A percentile compares a stretch with the other conserved stretches of the same genome.
Conservation (phyloP, 805 yeast species). For the Barnettozyma californica region DNA sequence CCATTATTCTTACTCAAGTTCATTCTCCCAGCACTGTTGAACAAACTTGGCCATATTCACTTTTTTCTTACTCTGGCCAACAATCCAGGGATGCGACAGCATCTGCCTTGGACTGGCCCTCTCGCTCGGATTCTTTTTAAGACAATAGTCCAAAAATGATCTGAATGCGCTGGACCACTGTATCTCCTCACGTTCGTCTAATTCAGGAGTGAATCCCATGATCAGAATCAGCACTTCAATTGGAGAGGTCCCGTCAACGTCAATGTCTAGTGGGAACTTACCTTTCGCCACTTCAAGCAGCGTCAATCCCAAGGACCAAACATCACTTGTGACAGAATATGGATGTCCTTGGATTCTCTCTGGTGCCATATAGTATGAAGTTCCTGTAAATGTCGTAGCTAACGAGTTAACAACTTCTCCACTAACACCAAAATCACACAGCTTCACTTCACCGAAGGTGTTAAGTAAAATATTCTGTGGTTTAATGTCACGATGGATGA, state of each 20-base stretch:
- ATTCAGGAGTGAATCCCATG: slow-evolving; percentile 73
- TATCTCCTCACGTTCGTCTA: slow-evolving; percentile 73
- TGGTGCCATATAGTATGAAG: slow-evolving; percentile 98
- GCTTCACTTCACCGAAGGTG: slow-evolving; percentile 71
- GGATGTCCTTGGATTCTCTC: slow-evolving; percentile 95
- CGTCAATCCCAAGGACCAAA: slow-evolving; percentile 94
- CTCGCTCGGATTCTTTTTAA: slow-evolving; percentile 71
- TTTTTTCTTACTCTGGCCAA: slow-evolving; percentile 62
- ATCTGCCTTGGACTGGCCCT: slow-evolving; percentile 93
- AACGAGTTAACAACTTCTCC: slow-evolving; percentile 94
- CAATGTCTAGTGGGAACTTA: slow-evolving; percentile 64
- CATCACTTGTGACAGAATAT: slow-evolving; percentile 90
- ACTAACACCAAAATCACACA: slow-evolving; percentile 96
- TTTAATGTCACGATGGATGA: slow-evolving; percentile 93
- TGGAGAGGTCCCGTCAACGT: slow-evolving; percentile 52
- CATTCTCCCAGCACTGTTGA: slow-evolving; percentile 33
- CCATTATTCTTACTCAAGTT: not conserved
- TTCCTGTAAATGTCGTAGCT: slow-evolving; percentile 96
- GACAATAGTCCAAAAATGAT: slow-evolving; percentile 73
- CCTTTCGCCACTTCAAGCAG: slow-evolving; percentile 90
- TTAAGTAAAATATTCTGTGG: slow-evolving; percentile 89
- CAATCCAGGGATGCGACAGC: slow-evolving; percentile 90
- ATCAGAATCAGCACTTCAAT: slow-evolving; percentile 81
- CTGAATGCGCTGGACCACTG: slow-evolving; percentile 80
- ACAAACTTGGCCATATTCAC: slow-evolving; percentile 89